These are phyloP conservation scores for Dothidotthia symphoricarpi DNA, from an alignment of 2,329 filamentous ascomycete species.

Conservation along the genomic window DNA sequence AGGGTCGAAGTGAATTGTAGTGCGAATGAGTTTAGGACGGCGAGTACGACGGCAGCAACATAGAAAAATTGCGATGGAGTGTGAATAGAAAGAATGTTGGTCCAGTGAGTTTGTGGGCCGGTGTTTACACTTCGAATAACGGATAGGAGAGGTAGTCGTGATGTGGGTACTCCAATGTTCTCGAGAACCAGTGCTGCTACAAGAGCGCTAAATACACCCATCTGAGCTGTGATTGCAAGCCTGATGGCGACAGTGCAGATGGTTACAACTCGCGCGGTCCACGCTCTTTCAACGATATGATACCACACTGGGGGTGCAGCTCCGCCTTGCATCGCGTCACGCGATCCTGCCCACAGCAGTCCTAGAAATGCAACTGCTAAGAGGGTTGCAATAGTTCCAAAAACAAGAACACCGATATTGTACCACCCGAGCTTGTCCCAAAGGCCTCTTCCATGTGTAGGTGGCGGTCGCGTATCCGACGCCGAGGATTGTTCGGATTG, in stretches of 20 bases:
- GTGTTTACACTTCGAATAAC: slow-evolving; percentile 5
- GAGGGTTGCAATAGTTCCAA: slow-evolving; percentile 3
- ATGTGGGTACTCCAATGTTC: not conserved
- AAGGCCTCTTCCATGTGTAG: slow-evolving; percentile 1
- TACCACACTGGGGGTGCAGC: slow-evolving; percentile 4
- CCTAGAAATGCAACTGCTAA: slow-evolving; percentile 6
- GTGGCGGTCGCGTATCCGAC: not conserved
- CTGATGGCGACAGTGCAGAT: slow-evolving; percentile 1
- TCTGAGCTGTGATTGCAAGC: slow-evolving; percentile 1
- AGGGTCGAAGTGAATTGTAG: slow-evolving; percentile 5
- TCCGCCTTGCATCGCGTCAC: not conserved
- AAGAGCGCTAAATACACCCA: slow-evolving; percentile 1
- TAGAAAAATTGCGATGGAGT: not conserved
- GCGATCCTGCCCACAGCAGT: slow-evolving; percentile 5
- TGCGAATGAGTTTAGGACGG: slow-evolving; percentile 1
- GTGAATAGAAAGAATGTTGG: slow-evolving; percentile 1
- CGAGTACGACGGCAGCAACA: not conserved
- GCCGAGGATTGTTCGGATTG: not conserved
- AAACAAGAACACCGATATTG: slow-evolving; percentile 4
- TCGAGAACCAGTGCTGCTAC: slow-evolving; percentile 2
- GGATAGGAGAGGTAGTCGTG: slow-evolving; percentile 2
- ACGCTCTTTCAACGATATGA: not conserved
- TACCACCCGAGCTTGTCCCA: slow-evolving; percentile 7
- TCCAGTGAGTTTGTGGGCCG: slow-evolving; percentile 3
- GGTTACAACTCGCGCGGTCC: slow-evolving; percentile 2